phyloP scores from a whole-genome alignment of 257 asterid species.

The Marsdenia floribunda region DNA sequence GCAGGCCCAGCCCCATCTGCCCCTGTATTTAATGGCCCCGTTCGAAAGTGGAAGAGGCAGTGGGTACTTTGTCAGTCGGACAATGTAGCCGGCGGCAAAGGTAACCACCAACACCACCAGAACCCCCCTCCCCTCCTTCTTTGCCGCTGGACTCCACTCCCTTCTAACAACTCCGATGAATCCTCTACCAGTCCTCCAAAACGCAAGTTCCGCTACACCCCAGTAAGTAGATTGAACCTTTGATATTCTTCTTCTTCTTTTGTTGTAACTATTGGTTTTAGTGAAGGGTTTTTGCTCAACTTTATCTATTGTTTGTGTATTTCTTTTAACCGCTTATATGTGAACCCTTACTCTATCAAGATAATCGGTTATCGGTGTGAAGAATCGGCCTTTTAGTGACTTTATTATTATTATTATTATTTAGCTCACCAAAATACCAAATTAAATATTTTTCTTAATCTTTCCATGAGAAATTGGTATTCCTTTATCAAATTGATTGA shows the following conservation, averaged over 20 bases:
- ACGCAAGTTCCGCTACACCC: conserved; percentile 79
- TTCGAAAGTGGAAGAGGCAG: conserved; percentile 81
- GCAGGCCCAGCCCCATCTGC: conserved; percentile 39
- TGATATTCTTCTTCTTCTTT: background rate
- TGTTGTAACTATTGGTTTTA: background rate
- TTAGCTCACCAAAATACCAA: background rate
- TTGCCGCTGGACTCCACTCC: conserved; percentile 77
- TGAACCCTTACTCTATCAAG: background rate
- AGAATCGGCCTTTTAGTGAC: background rate
- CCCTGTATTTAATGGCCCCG: conserved; percentile 70
- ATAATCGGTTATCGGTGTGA: background rate
- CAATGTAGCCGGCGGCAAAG: conserved; percentile 12
- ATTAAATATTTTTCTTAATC: background rate
- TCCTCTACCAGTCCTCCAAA: conserved; percentile 29
- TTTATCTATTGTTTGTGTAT: background rate
- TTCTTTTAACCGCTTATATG: background rate
- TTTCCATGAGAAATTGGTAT: background rate
- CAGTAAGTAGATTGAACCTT: conserved; percentile 30
- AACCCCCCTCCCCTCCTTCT: conserved; percentile 45
- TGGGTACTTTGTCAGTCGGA: conserved; percentile 52
- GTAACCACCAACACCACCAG: conserved; percentile 17
- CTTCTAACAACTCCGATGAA: conserved; percentile 36
- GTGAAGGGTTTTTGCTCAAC: background rate
- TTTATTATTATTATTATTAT: background rate
- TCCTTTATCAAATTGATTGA: background rate